phyloP scores from a whole-genome alignment of 139 green algal species.

The Tetraselmis chui region DNA sequence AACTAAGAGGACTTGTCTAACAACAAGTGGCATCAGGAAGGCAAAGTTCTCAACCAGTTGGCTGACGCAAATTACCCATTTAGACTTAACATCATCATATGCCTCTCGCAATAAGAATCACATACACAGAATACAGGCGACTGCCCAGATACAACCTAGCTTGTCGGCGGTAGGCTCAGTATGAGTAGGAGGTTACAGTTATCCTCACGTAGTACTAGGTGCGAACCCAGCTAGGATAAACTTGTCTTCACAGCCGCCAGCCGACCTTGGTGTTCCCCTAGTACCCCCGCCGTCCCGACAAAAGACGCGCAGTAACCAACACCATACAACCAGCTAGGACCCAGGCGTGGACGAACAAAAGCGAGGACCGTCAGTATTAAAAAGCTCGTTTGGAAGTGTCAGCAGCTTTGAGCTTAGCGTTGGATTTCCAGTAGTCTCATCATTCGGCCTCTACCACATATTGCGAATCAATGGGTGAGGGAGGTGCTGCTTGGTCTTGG shows the following conservation, averaged over 20 bases:
- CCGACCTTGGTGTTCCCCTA: too few species aligned
- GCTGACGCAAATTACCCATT: background rate
- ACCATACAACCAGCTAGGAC: too few species aligned
- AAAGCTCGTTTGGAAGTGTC: background rate
- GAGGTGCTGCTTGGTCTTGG: too few species aligned
- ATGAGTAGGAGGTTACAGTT: conserved; percentile 1
- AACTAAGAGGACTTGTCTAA: too few species aligned
- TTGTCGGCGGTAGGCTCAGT: background rate
- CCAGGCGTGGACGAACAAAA: too few species aligned
- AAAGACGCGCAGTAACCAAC: too few species aligned
- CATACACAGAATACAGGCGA: too few species aligned
- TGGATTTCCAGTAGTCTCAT: background rate
- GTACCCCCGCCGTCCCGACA: background rate
- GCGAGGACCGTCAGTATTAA: background rate
- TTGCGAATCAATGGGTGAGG: too few species aligned
- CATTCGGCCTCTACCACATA: too few species aligned
- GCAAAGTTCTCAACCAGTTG: background rate
- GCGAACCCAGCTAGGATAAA: too few species aligned
- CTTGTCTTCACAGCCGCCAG: background rate
- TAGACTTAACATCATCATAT: background rate
- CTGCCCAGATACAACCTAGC: too few species aligned
- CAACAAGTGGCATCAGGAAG: background rate
- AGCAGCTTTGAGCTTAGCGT: background rate
- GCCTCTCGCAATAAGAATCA: too few species aligned
- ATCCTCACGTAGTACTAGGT: background rate